Evolutionary conservation across 176 grass and related monocot genomes (phyloP), one percentile per base, ranked within the genome.

Genomic region (Ananas comosus): DNA sequence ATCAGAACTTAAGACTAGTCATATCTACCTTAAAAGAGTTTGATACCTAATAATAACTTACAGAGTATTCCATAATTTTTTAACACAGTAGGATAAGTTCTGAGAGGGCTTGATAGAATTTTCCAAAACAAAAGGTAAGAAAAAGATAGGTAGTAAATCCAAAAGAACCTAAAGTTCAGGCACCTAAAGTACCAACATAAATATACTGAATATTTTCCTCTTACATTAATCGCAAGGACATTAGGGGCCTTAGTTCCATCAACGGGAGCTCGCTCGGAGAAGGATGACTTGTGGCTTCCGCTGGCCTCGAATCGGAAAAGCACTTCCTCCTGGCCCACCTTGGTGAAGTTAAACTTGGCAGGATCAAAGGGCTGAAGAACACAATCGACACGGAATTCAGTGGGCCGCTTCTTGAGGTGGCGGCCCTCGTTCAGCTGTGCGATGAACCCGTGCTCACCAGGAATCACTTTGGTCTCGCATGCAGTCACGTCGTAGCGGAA

Each of bases 401-500:
- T 91, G 68, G 95, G 84, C 63, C 95, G 82, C 72, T 99, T 99
- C 85, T 99, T 99, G n/a, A 93, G 85, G 78, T 99, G 90, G 68
- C 95, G 86, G 10, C 94, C 95, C 81, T 99, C 95, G n/a, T 99
- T 94, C 27, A 99, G 87, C 66, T 99, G 90, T 13, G 95, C 90
- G 24, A 99, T 67, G 80, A 99, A 93, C 12, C 95, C 85, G 72
- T 86, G 85, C 13, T 89, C 67, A 8, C 95, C 95, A 47, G 95
- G 87, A 57, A 99, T 93, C 66, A 93, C 84, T 78, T 99, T 99
- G 42, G 90, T 99, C 80, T 93, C 90, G 66, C 95, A 99, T 12
- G 86, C 84, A 71, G 87, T 99, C 65, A 99, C 95, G 67, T 99
- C 95, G 53, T 99, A 99, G 22, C 90, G 86, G 80, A 99, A 99